A percentile compares a stretch with the other conserved stretches of the same genome.
These are phyloP conservation scores for Geotrichum australiense DNA, from an alignment of 1,139 yeast genomes.

Conservation along the genomic window DNA sequence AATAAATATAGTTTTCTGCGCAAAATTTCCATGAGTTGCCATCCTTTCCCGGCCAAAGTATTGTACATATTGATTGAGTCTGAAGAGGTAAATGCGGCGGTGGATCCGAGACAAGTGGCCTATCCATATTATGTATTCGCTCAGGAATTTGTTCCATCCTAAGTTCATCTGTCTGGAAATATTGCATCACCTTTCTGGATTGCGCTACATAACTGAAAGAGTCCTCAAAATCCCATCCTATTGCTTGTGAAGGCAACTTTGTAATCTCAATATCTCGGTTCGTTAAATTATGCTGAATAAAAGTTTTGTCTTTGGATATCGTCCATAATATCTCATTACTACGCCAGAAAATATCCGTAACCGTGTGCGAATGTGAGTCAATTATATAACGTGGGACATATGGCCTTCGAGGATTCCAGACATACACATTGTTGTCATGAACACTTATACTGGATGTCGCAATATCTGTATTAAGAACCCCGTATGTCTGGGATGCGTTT, in stretches of 20 bases:
- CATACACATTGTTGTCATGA: constrained; percentile 65
- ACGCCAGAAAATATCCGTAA: constrained; percentile 47
- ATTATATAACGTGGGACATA: constrained; percentile 67
- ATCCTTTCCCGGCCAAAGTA: constrained; percentile 29
- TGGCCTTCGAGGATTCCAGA: constrained; percentile 68
- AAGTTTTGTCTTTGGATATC: constrained; percentile 47
- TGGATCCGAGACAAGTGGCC: too few relatives aligned
- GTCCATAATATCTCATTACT: constrained; percentile 47
- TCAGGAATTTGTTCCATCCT: too few relatives aligned
- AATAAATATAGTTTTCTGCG: constrained; percentile 30
- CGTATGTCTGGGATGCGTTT: constrained; percentile 17
- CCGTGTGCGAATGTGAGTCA: constrained; percentile 44
- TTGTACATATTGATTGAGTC: constrained; percentile 22
- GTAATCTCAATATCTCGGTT: constrained; percentile 47
- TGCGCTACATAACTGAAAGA: constrained; percentile 51
- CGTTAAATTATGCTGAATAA: constrained; percentile 51
- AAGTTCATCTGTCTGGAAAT: constrained; percentile 12
- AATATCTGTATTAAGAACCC: constrained; percentile 39
- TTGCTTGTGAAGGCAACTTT: constrained; percentile 45
- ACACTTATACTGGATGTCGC: constrained; percentile 67
- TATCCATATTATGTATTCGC: too few relatives aligned
- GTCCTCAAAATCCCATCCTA: constrained; percentile 52
- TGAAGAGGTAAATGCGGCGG: too few relatives aligned
- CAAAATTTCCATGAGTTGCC: constrained; percentile 27
- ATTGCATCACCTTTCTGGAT: constrained; percentile 30